Conservation (phyloP, 2,329 filamentous ascomycete genomes). For the Nothopassalora personata region DNA sequence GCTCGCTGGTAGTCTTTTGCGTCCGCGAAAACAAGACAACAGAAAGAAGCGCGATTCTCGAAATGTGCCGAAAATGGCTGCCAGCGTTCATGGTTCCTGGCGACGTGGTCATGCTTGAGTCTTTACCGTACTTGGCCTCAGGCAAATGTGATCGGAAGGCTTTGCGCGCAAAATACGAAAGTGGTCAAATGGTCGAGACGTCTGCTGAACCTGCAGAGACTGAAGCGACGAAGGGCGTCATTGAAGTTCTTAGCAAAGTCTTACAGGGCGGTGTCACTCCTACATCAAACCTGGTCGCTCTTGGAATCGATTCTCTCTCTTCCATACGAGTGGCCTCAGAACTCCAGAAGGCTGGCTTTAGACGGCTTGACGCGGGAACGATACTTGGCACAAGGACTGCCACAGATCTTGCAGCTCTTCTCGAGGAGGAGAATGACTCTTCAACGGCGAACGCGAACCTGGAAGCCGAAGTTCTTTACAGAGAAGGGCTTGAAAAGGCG, state of each 20-base stretch:
- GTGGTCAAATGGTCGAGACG: neutral
- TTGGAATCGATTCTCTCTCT: conserved; percentile 62
- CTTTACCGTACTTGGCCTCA: conserved; percentile 71
- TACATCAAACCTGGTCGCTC: conserved; percentile 44
- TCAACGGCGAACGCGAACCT: neutral
- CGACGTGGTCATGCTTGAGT: conserved; percentile 59
- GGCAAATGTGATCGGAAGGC: conserved; percentile 73
- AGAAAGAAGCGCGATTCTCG: conserved; percentile 44
- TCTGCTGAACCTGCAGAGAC: conserved; percentile 25
- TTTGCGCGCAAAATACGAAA: conserved; percentile 54
- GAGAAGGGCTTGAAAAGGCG: conserved; percentile 2
- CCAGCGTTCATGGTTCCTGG: conserved; percentile 78
- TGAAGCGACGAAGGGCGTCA: conserved; percentile 10
- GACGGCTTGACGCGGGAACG: conserved; percentile 51
- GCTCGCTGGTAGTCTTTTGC: conserved; percentile 70
- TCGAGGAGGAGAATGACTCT: neutral
- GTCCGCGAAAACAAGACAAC: conserved; percentile 45
- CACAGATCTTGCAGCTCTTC: conserved; percentile 6
- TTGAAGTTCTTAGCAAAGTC: conserved; percentile 18
- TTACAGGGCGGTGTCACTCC: conserved; percentile 15
- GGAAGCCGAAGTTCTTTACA: conserved; percentile 7
- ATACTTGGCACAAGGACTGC: conserved; percentile 56
- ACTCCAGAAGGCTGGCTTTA: conserved; percentile 54
- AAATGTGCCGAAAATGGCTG: conserved; percentile 67
- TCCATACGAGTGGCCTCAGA: conserved; percentile 60